Percentiles rank a stretch among this genome's conserved stretches.
These are phyloP conservation scores for Talaromyces verruculosus DNA, from an alignment of 2,329 filamentous ascomycete genomes.

Conservation along the genomic window DNA sequence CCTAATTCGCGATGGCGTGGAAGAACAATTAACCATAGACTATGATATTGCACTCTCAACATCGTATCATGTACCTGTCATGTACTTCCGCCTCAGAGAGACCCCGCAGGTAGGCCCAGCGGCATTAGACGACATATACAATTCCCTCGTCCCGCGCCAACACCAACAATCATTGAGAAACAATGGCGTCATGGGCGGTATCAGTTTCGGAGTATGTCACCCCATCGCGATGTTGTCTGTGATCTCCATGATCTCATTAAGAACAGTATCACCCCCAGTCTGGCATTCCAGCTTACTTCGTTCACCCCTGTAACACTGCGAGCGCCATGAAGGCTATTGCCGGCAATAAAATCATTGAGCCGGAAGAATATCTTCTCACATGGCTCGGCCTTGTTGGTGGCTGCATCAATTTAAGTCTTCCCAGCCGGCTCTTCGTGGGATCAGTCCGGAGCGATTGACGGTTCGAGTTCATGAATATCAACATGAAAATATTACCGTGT, in stretches of 20 bases:
- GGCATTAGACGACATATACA: constrained; percentile 68
- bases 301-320: constrained; percentile 88
- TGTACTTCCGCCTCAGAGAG: constrained; percentile 70
- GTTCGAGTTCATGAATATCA: constrained; percentile 21
- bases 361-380: constrained; percentile 72
- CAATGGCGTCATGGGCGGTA: constrained; percentile 67
- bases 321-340: constrained; percentile 71
- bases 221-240: constrained; percentile 24
- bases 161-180: constrained; percentile 62
- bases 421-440: constrained; percentile 59
- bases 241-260: constrained; percentile 37
- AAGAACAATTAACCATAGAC: constrained; percentile 49
- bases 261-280: constrained; percentile 77
- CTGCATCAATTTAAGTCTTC: constrained; percentile 75
- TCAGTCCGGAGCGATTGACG: constrained; percentile 18
- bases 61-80: constrained; percentile 71
- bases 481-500: neutral
- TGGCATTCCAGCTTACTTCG: constrained; percentile 77
- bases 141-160: constrained; percentile 66
- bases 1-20: constrained; percentile 36
- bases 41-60: constrained; percentile 76
- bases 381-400: constrained; percentile 89
- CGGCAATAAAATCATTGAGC: constrained; percentile 37
- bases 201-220: constrained; percentile 68
- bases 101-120: constrained; percentile 57